Conservation (phyloP, 2,329 filamentous ascomycete species). For the Sphaerulina musiva region DNA sequence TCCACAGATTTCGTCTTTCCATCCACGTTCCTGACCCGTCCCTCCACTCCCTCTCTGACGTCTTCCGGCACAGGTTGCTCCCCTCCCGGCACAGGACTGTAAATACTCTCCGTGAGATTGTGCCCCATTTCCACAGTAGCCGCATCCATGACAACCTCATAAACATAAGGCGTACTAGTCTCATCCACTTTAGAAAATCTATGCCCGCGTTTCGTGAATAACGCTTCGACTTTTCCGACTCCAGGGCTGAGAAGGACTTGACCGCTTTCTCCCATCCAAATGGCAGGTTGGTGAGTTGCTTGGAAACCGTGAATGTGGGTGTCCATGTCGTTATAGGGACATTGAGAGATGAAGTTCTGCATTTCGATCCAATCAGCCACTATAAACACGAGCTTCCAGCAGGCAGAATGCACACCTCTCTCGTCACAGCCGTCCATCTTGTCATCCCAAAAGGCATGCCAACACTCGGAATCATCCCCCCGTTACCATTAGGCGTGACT, state of each 20-base stretch:
- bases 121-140: constrained; percentile 27
- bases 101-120: constrained; percentile 31
- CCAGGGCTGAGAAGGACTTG: constrained; percentile 42
- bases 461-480: constrained; percentile 33
- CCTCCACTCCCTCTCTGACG: constrained; percentile 39
- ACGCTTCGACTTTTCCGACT: constrained; percentile 29
- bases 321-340: constrained; percentile 43
- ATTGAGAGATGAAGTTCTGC: constrained; percentile 46
- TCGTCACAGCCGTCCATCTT: constrained; percentile 46
- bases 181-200: constrained; percentile 42
- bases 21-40: constrained; percentile 27
- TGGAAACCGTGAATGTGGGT: constrained; percentile 44
- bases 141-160: constrained; percentile 41
- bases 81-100: constrained; percentile 38
- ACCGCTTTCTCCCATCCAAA: constrained; percentile 49
- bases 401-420: constrained; percentile 20
- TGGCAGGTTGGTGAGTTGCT: constrained; percentile 47
- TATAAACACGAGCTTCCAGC: background rate
- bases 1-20: constrained; percentile 20
- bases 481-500: constrained; percentile 31
- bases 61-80: constrained; percentile 36
- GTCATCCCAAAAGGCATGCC: constrained; percentile 45
- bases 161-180: constrained; percentile 42
- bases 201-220: constrained; percentile 41
- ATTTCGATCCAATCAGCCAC: background rate